These are phyloP conservation scores for Cutaneotrichosporon sp. DNA, from an alignment of 1,284 basidiomycete species.

Conservation along the genomic window DNA sequence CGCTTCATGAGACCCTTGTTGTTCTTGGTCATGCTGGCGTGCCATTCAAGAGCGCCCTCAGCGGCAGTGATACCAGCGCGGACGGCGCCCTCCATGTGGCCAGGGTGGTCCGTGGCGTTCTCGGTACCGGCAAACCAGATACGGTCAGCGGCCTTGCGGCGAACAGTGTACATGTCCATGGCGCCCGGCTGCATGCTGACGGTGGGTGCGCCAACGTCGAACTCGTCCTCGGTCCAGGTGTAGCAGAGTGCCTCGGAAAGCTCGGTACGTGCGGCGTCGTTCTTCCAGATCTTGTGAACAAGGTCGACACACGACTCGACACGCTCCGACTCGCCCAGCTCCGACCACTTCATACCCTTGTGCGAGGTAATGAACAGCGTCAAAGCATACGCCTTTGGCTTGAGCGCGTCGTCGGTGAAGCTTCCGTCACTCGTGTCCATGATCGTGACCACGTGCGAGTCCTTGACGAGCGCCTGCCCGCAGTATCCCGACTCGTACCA, in stretches of 20 bases:
- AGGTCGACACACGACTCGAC: too few relatives aligned
- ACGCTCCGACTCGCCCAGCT: conserved; percentile 3
- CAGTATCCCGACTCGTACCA: conserved; percentile 11
- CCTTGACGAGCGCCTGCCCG: not conserved
- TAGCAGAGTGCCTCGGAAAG: too few relatives aligned
- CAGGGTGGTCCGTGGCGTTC: conserved; percentile 4
- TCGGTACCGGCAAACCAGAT: conserved; percentile 17
- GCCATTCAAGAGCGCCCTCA: too few relatives aligned
- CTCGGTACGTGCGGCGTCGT: too few relatives aligned
- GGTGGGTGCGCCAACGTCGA: too few relatives aligned
- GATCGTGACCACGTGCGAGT: not conserved
- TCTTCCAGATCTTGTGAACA: too few relatives aligned
- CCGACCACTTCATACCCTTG: not conserved
- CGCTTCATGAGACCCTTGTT: too few relatives aligned
- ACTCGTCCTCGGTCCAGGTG: too few relatives aligned
- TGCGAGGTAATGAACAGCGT: not conserved
- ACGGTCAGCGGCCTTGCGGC: too few relatives aligned
- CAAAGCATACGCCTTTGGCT: not conserved
- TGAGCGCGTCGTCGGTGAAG: not conserved
- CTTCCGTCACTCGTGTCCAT: conserved; percentile 13
- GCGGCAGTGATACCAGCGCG: not conserved
- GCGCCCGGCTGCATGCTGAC: too few relatives aligned
- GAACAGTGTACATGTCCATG: too few relatives aligned
- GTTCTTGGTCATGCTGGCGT: too few relatives aligned
- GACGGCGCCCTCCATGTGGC: conserved; percentile 20